Evolutionary conservation across 2,329 filamentous ascomycete species (phyloP).

Genomic region (Xylariales sp.): DNA sequence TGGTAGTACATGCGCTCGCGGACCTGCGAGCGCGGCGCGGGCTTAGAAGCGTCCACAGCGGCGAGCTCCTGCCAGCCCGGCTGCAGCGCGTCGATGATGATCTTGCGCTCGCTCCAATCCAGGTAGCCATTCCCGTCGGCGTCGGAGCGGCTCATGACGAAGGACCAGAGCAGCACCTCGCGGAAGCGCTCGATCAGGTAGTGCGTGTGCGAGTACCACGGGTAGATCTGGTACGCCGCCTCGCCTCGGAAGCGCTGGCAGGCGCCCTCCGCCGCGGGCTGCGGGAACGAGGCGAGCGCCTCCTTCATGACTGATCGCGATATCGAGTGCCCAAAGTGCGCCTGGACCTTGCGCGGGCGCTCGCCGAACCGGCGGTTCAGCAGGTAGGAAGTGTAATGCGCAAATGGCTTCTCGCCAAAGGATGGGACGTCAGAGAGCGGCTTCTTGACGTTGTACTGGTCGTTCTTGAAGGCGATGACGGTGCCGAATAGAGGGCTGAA

Average conservation of each 20-base stretch:
- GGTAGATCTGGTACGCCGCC: slow-evolving; percentile 35
- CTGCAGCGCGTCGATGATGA: slow-evolving; percentile 28
- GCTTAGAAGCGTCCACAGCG: slow-evolving; percentile 19
- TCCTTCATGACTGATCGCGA: slow-evolving; percentile 33
- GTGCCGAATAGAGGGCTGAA: slow-evolving; percentile 38
- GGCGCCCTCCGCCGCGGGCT: slow-evolving; percentile 31
- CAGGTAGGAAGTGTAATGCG: slow-evolving; percentile 39
- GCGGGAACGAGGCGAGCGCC: slow-evolving; percentile 34
- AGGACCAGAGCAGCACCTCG: slow-evolving; percentile 37
- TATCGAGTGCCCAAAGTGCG: slow-evolving; percentile 36
- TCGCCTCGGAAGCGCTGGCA: slow-evolving; percentile 38
- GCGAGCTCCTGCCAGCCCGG: slow-evolving; percentile 23
- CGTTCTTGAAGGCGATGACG: slow-evolving; percentile 36
- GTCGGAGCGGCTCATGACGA: slow-evolving; percentile 34
- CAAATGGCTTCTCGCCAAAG: slow-evolving; percentile 39
- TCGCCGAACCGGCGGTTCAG: slow-evolving; percentile 39
- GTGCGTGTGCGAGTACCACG: slow-evolving; percentile 37
- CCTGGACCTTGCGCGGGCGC: slow-evolving; percentile 36
- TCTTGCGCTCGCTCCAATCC: slow-evolving; percentile 31
- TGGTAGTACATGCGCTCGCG: slow-evolving; percentile 34
- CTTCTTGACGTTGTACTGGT: slow-evolving; percentile 30
- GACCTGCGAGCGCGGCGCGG: slow-evolving; percentile 22
- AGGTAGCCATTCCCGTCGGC: slow-evolving; percentile 32
- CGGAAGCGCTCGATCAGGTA: slow-evolving; percentile 38
- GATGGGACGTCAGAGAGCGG: slow-evolving; percentile 25